These are phyloP conservation scores for Mycena alexandri DNA, from an alignment of 768 basidiomycete species.

Conservation along the genomic window DNA sequence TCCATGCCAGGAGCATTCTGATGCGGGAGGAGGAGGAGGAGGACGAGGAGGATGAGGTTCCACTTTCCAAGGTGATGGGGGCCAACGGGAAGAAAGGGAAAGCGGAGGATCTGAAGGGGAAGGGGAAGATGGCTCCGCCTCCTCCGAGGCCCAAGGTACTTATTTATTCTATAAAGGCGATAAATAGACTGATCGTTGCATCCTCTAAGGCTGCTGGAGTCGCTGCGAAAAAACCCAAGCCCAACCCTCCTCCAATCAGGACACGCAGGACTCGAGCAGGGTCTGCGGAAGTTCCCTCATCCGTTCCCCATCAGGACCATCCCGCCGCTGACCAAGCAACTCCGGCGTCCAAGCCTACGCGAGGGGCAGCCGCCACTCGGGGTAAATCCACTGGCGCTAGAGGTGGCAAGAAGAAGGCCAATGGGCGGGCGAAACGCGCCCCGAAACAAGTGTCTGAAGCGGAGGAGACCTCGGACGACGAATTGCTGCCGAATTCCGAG, in stretches of 20 bases:
- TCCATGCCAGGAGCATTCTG: constrained; percentile 20
- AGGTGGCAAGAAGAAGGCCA: constrained; percentile 22
- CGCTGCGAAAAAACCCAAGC: background rate
- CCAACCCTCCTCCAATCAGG: constrained; percentile 6
- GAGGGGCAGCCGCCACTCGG: background rate
- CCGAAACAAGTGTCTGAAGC: constrained; percentile 41
- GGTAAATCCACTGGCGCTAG: constrained; percentile 15
- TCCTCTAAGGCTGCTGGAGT: background rate
- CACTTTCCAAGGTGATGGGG: constrained; percentile 44
- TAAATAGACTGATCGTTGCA: background rate
- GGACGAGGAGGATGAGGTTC: constrained; percentile 52
- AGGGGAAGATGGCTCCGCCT: constrained; percentile 31
- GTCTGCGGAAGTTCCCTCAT: constrained; percentile 63
- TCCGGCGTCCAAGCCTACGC: constrained; percentile 13
- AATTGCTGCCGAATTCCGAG: constrained; percentile 29
- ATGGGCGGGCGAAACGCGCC: constrained; percentile 6
- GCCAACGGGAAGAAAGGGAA: constrained; percentile 22
- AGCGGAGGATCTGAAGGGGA: constrained; percentile 21
- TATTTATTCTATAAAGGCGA: background rate
- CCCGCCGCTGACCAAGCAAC: constrained; percentile 30
- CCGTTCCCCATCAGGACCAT: constrained; percentile 68
- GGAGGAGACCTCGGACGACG: constrained; percentile 46
- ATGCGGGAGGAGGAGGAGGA: constrained; percentile 43
- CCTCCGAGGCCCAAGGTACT: constrained; percentile 28
- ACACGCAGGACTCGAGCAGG: constrained; percentile 41